Conservation (phyloP, 2,329 filamentous ascomycete genomes). For the Sarocladium brachiariae region DNA sequence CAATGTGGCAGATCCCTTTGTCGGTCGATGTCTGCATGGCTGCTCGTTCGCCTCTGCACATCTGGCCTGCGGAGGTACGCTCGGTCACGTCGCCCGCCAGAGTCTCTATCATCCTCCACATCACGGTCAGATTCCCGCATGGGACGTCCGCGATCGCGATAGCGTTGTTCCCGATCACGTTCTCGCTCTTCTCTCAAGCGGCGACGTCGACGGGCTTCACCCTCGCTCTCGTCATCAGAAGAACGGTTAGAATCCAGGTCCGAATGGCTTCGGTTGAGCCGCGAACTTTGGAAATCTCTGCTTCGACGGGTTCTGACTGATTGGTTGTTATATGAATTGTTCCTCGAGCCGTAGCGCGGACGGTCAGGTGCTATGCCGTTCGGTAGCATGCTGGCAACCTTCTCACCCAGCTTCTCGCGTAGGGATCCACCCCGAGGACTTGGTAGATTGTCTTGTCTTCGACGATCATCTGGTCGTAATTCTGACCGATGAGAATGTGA, state of each 20-base stretch:
- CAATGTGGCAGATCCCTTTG: slow-evolving; percentile 25
- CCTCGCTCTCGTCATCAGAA: slow-evolving; percentile 28
- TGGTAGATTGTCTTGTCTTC: slow-evolving; percentile 12
- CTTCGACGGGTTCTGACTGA: slow-evolving; percentile 27
- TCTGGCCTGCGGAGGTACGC: slow-evolving; percentile 33
- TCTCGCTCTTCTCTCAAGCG: slow-evolving; percentile 25
- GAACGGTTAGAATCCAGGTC: slow-evolving; percentile 30
- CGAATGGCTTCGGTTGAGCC: slow-evolving; percentile 34
- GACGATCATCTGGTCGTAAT: slow-evolving; percentile 4
- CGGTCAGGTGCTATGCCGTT: slow-evolving; percentile 27
- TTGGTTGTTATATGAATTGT: slow-evolving; percentile 23
- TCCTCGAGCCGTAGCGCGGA: slow-evolving; percentile 29
- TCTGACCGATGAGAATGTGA: slow-evolving; percentile 28
- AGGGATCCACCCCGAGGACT: slow-evolving; percentile 29
- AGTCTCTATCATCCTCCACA: slow-evolving; percentile 25
- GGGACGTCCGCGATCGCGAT: slow-evolving; percentile 25
- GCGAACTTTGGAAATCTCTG: slow-evolving; percentile 34
- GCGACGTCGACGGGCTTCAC: slow-evolving; percentile 21
- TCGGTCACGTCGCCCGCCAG: slow-evolving; percentile 23
- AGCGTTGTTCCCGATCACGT: slow-evolving; percentile 29
- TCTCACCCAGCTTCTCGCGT: slow-evolving; percentile 38
- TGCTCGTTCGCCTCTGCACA: slow-evolving; percentile 38
- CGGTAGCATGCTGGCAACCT: slow-evolving; percentile 36
- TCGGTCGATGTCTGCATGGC: slow-evolving; percentile 42
- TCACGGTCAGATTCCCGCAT: slow-evolving; percentile 24